phyloP scores from a whole-genome alignment of 2,329 filamentous ascomycete species.

The Sarocladium brachiariae region DNA sequence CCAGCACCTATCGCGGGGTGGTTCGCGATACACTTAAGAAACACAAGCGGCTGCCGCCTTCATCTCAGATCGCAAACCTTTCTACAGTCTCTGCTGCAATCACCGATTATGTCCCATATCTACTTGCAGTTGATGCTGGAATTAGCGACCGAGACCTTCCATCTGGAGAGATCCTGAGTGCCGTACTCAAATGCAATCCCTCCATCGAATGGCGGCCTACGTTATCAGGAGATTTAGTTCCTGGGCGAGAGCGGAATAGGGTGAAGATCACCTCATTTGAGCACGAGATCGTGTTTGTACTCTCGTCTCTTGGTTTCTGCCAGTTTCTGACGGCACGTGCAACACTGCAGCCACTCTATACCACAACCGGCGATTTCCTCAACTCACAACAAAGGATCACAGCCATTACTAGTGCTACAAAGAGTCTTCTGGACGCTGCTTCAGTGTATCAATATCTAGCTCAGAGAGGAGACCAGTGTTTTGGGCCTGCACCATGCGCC shows the following conservation, averaged over 20 bases:
- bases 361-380: constrained; percentile 52
- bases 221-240: constrained; percentile 57
- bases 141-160: constrained; percentile 42
- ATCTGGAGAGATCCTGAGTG: constrained; percentile 55
- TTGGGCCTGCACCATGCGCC: constrained; percentile 36
- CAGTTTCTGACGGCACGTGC: constrained; percentile 66
- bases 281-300: constrained; percentile 73
- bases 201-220: constrained; percentile 81
- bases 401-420: constrained; percentile 68
- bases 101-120: constrained; percentile 74
- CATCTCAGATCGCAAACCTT: constrained; percentile 65
- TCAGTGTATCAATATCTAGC: constrained; percentile 70
- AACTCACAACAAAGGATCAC: constrained; percentile 59
- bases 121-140: constrained; percentile 69
- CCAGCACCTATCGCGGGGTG: constrained; percentile 77
- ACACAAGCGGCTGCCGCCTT: constrained; percentile 75
- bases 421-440: constrained; percentile 69
- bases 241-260: constrained; percentile 58
- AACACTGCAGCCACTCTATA: constrained; percentile 67
- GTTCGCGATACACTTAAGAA: constrained; percentile 79
- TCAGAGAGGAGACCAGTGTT: constrained; percentile 41
- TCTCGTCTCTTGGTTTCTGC: constrained; percentile 70
- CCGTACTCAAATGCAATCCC: constrained; percentile 53
- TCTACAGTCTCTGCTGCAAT: constrained; percentile 61
- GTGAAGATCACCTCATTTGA: constrained; percentile 67